phyloP scores from a whole-genome alignment of 164 flowering plant species.

The Chimonanthus salicifolius region DNA sequence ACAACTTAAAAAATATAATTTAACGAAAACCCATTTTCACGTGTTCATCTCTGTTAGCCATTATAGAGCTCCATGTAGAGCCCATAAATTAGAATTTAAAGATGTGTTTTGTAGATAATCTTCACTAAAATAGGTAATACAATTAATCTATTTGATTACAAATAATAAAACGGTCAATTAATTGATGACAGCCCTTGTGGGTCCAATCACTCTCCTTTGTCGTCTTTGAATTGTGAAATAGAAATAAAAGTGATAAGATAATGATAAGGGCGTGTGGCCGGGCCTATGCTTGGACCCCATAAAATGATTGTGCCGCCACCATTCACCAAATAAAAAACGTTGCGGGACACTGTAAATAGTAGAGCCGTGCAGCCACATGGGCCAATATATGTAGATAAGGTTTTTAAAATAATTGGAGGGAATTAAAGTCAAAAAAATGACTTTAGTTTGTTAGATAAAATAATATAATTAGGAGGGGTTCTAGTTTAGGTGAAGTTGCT shows the following conservation, averaged over 20 bases:
- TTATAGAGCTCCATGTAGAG: no score
- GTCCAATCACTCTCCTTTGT: no score
- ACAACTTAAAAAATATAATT: no score
- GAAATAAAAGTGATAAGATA: background rate
- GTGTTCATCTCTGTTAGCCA: no score
- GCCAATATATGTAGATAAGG: background rate
- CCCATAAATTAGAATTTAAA: no score
- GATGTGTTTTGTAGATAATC: background rate
- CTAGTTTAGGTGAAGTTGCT: constrained; percentile 4
- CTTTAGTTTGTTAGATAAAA: background rate
- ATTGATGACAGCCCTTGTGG: no score
- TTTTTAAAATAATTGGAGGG: no score
- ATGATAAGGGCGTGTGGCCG: background rate
- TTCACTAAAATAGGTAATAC: background rate
- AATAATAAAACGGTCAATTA: no score
- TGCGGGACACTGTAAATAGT: background rate
- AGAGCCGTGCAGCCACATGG: background rate
- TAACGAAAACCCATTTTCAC: no score
- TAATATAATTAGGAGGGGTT: no score
- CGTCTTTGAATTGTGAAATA: no score
- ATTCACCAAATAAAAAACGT: background rate
- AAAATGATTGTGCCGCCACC: background rate
- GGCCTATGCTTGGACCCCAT: background rate
- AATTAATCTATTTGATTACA: no score
- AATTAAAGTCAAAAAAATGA: constrained; percentile 1